phyloP scores from a whole-genome alignment of 257 asterid species.

The Nicotiana otophora region DNA sequence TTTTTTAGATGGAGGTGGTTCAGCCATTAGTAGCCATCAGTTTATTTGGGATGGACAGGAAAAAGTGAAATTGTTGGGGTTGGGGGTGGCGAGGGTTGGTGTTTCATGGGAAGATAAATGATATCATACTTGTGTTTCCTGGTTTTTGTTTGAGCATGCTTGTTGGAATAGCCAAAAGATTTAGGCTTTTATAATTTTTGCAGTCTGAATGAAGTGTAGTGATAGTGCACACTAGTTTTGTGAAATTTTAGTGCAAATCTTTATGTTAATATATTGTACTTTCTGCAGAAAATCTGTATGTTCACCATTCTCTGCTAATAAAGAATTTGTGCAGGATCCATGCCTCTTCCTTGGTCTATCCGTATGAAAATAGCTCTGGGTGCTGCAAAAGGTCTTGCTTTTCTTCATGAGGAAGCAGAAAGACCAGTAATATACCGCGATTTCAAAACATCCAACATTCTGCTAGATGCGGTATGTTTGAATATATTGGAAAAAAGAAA shows the following conservation, averaged over 20 bases:
- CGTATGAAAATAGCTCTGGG: slow-evolving; percentile 97
- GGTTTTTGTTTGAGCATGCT: neutral
- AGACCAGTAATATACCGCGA: slow-evolving; percentile 92
- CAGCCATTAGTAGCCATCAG: neutral
- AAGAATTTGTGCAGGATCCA: slow-evolving; percentile 53
- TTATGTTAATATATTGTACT: neutral
- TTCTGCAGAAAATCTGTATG: neutral
- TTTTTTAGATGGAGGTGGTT: neutral
- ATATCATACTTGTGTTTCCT: neutral
- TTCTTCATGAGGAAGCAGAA: slow-evolving; percentile 98
- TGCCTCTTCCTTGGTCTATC: slow-evolving; percentile 96
- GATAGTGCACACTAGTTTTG: neutral
- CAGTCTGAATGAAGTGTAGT: neutral
- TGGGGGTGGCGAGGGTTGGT: neutral
- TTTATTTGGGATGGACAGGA: neutral
- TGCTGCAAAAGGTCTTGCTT: slow-evolving; percentile 94
- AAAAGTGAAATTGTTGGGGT: neutral
- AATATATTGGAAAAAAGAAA: neutral
- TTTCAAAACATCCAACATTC: slow-evolving; percentile 95
- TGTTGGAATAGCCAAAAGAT: neutral
- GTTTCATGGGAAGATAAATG: neutral
- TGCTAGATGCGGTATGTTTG: slow-evolving; percentile 80
- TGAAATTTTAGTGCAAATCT: neutral
- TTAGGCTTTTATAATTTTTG: neutral
- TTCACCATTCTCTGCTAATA: slow-evolving; percentile 10